phyloP scores from a whole-genome alignment of 2,329 filamentous ascomycete genomes.

The Graphilbum fragrans region DNA sequence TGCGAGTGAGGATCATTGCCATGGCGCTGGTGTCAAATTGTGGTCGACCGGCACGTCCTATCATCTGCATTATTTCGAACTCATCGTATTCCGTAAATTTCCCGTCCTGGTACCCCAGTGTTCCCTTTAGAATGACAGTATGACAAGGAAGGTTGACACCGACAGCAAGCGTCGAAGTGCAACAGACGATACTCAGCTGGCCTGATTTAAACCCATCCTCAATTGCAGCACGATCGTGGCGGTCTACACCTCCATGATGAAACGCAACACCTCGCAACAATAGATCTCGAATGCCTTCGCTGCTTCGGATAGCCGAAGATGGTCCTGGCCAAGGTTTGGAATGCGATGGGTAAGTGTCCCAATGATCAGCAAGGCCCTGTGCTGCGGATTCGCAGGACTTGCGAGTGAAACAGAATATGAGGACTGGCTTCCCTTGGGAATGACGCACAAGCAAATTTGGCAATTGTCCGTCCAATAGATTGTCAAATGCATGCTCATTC shows the following conservation, averaged over 20 bases:
- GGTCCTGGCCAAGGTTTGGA: conserved; percentile 55
- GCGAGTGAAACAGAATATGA: conserved; percentile 73
- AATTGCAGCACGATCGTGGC: conserved; percentile 49
- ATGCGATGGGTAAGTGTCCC: conserved; percentile 35
- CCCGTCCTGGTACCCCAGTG: conserved; percentile 50
- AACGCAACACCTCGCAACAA: conserved; percentile 55
- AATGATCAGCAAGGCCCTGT: conserved; percentile 53
- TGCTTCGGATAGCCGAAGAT: conserved; percentile 35
- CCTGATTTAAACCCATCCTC: conserved; percentile 59
- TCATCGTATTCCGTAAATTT: conserved; percentile 61
- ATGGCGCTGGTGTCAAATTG: conserved; percentile 69
- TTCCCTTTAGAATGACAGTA: conserved; percentile 74
- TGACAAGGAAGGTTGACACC: conserved; percentile 78
- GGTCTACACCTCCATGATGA: conserved; percentile 66
- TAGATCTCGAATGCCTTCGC: conserved; percentile 44
- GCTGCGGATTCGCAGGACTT: conserved; percentile 60
- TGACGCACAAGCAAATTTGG: conserved; percentile 54
- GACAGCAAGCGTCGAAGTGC: conserved; percentile 73
- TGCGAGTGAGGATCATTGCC: conserved; percentile 67
- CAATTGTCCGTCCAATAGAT: conserved; percentile 52
- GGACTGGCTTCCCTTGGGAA: conserved; percentile 59
- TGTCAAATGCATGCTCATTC: conserved; percentile 73
- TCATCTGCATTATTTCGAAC: conserved; percentile 83
- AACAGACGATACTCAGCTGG: conserved; percentile 71
- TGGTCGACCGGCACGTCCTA: conserved; percentile 70